phyloP scores from a whole-genome alignment of 2,329 filamentous ascomycete genomes.

The Aspergillus sp. region DNA sequence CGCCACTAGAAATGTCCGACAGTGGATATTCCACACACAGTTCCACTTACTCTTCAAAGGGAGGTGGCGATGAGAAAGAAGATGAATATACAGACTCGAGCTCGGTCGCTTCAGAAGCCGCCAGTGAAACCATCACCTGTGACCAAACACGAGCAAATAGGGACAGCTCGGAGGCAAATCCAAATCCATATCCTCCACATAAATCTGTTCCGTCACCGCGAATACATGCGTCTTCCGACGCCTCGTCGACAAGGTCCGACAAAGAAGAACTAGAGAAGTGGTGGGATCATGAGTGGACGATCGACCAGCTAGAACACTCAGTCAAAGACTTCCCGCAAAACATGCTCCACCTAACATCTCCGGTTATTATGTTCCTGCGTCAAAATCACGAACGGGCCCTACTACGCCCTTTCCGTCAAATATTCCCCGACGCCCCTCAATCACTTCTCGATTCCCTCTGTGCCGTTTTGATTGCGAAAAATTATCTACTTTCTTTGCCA shows the following conservation, averaged over 20 bases:
- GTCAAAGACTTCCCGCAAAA: constrained; percentile 36
- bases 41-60: constrained; percentile 27
- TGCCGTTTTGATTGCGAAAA: constrained; percentile 37
- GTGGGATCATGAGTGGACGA: constrained; percentile 42
- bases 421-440: constrained; percentile 35
- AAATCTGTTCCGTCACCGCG: constrained; percentile 16
- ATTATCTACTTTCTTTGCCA: constrained; percentile 37
- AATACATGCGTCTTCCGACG: constrained; percentile 16
- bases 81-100: constrained; percentile 28
- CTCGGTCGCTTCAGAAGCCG: constrained; percentile 27
- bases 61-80: constrained; percentile 24
- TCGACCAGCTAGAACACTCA: constrained; percentile 39
- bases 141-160: constrained; percentile 21
- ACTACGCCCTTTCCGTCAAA: constrained; percentile 34
- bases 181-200: constrained; percentile 21
- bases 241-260: constrained; percentile 24
- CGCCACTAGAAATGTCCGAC: constrained; percentile 36
- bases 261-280: constrained; percentile 31
- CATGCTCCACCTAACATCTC: constrained; percentile 38
- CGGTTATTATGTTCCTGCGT: constrained; percentile 39
- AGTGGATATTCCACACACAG: constrained; percentile 34
- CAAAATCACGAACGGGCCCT: constrained; percentile 37
- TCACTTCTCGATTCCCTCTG: constrained; percentile 38
- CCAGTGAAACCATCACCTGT: constrained; percentile 26
- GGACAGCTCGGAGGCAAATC: constrained; percentile 16